Percentiles rank a stretch among this genome's conserved stretches.
Conservation (phyloP, 2,329 filamentous ascomycete genomes). For the Exophiala bonariae region DNA sequence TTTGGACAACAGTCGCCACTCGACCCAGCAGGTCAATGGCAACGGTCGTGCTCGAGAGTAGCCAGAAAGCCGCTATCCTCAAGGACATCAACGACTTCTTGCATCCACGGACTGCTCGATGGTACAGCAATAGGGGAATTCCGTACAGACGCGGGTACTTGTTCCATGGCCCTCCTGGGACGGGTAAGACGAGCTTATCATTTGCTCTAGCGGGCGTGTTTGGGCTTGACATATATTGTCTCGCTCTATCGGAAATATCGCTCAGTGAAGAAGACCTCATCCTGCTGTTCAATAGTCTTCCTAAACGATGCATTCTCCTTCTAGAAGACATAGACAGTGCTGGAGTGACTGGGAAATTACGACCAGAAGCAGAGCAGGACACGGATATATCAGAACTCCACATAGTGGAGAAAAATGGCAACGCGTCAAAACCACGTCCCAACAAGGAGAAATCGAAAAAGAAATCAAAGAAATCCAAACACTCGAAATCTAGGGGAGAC, state of each 20-base stretch:
- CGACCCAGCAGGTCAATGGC: conserved; percentile 61
- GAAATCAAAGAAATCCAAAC: conserved; percentile 6
- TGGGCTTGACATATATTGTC: conserved; percentile 65
- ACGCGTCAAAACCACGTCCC: neutral
- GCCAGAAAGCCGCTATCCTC: conserved; percentile 66
- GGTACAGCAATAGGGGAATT: conserved; percentile 50
- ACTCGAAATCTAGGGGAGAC: neutral
- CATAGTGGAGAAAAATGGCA: neutral
- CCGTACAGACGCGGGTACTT: conserved; percentile 76
- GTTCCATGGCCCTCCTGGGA: conserved; percentile 73
- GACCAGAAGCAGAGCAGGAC: neutral
- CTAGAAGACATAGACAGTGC: conserved; percentile 70
- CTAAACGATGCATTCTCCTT: conserved; percentile 64
- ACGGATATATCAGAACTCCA: neutral
- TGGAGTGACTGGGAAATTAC: conserved; percentile 42
- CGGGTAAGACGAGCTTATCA: conserved; percentile 70
- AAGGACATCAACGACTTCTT: conserved; percentile 77
- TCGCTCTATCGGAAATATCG: conserved; percentile 59
- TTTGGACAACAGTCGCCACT: conserved; percentile 24
- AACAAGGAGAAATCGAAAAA: neutral
- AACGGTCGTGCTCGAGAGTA: conserved; percentile 71
- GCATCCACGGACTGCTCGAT: conserved; percentile 12
- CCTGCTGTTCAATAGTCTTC: conserved; percentile 60
- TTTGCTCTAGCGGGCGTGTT: conserved; percentile 68
- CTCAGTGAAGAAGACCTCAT: conserved; percentile 64